Conservation (phyloP, 345 rosid species). For the Hirschfeldia incana region DNA sequence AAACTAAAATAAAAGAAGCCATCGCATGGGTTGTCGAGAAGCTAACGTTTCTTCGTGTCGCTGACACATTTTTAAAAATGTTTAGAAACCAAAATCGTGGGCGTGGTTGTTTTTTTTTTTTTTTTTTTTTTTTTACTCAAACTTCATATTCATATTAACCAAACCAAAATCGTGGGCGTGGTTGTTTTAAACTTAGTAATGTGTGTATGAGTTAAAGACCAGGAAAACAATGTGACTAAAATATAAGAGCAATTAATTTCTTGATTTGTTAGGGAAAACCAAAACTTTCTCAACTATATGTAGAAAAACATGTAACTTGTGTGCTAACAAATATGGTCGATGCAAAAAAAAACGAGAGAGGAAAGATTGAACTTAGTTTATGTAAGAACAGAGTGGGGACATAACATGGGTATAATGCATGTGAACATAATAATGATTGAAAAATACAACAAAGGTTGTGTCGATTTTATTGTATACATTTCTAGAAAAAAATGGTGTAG, state of each 20-base stretch:
- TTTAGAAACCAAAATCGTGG: slow-evolving; percentile 14
- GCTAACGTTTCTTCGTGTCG: slow-evolving; percentile 25
- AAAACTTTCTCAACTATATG: neutral
- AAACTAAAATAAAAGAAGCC: slow-evolving; percentile 26
- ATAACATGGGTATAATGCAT: slow-evolving; percentile 24
- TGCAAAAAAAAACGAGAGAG: neutral
- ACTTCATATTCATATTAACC: too few species aligned
- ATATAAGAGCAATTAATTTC: neutral
- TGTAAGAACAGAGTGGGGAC: slow-evolving; percentile 11
- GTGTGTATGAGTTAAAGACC: neutral
- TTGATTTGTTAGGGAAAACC: neutral
- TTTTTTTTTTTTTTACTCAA: neutral
- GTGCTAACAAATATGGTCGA: slow-evolving; percentile 13
- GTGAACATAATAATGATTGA: slow-evolving; percentile 27
- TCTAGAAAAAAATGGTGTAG: slow-evolving; percentile 14
- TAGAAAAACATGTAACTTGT: neutral
- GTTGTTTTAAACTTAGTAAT: neutral
- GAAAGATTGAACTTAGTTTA: slow-evolving; percentile 9
- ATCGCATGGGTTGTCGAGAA: slow-evolving; percentile 42
- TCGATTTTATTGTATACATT: neutral
- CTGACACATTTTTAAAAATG: slow-evolving; percentile 13
- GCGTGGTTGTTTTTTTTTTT: neutral
- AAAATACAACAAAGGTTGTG: slow-evolving; percentile 9
- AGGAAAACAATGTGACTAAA: neutral
- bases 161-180: slow-evolving; percentile 9